Evolutionary conservation across 2,329 filamentous ascomycete species (phyloP), one percentile per base, ranked within the genome.

Genomic region (Fusarium papillatum): DNA sequence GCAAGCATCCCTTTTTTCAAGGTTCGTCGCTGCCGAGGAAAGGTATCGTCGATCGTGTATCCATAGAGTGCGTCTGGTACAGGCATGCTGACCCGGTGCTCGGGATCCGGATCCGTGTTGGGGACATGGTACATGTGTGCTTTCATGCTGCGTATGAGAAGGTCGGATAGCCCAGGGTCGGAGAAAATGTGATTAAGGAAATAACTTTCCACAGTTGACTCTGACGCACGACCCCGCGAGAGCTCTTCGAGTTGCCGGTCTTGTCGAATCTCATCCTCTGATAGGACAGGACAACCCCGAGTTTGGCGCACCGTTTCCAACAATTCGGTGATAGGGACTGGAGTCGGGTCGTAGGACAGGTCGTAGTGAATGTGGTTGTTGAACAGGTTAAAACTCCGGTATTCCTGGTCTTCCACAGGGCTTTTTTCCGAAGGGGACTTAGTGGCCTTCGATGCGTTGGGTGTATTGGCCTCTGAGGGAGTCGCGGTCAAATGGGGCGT

Each of bases 51-150:
- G 6, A 13, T 36, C 53, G 26, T 71, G 39, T 73, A 75, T 38
- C 68, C 68, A 31, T 71, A 75, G 39, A 75, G 65, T 41, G 71
- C 53, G 19, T 75, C 71, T 3, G 71, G 73, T 2, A 41, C 31
- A 5, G 70, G 70, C 3, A 0, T 64, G 68, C 73, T 73, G 39
- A 73, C 64, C 26, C 50, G 53, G 31, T 43, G 19, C 0, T 7
- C 10, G 13, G 29, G 29, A 29, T 29, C 29, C 29, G 62, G 50
- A 19, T 22, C 29, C 11, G 38, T 53, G 48, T 10, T 55, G 7
- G 70, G 70, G n/a, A 73, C 65, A 24, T 39, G 7, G 22, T 50
- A 13, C 36, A 22, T 55, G 11, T 29, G 29, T 29, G 29, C 29
- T 29, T 6, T 53, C 50, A 36, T 19, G 36, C 16, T 36, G 22